Percentiles rank a stretch among this genome's conserved stretches.
phyloP scores from a whole-genome alignment of 352 stramenopile genomes.

The Phytophthora chlamydospora region DNA sequence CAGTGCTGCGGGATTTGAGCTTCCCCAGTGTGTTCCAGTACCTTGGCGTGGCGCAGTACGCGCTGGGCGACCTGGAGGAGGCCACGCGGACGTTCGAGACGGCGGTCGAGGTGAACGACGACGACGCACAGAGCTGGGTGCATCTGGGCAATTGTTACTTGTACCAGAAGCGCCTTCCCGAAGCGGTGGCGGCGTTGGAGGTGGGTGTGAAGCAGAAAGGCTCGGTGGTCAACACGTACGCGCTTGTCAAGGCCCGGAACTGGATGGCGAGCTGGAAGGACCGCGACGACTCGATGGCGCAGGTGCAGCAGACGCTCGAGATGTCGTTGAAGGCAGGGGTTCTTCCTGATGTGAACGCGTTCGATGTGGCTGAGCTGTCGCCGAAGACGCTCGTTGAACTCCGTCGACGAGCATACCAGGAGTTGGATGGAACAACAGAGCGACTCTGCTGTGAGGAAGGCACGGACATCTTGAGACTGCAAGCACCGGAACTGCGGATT shows the following conservation, averaged over 20 bases:
- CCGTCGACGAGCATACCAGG: conserved; percentile 21
- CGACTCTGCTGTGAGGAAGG: conserved; percentile 24
- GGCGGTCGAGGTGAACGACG: conserved; percentile 54
- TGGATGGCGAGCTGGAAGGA: conserved; percentile 77
- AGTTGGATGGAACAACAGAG: conserved; percentile 4
- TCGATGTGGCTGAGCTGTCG: conserved; percentile 58
- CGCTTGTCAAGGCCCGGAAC: conserved; percentile 67
- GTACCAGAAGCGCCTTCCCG: conserved; percentile 48
- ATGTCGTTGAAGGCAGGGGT: conserved; percentile 20
- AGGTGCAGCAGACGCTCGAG: conserved; percentile 36
- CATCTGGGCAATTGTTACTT: conserved; percentile 77
- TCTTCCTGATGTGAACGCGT: conserved; percentile 29
- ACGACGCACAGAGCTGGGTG: conserved; percentile 62
- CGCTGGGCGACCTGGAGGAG: conserved; percentile 62
- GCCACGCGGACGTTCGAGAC: conserved; percentile 66
- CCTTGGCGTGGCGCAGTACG: conserved; percentile 71
- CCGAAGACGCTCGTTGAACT: conserved; percentile 33
- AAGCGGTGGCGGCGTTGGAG: conserved; percentile 56
- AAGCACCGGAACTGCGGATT: conserved; percentile 45
- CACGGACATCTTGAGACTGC: conserved; percentile 26
- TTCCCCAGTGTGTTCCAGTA: conserved; percentile 70
- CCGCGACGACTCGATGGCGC: conserved; percentile 51
- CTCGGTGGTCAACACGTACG: conserved; percentile 36
- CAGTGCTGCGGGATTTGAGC: conserved; percentile 38
- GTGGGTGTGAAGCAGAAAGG: conserved; percentile 54